These are phyloP conservation scores for Annona cherimola DNA, from an alignment of 164 flowering plant genomes.

Conservation along the genomic window DNA sequence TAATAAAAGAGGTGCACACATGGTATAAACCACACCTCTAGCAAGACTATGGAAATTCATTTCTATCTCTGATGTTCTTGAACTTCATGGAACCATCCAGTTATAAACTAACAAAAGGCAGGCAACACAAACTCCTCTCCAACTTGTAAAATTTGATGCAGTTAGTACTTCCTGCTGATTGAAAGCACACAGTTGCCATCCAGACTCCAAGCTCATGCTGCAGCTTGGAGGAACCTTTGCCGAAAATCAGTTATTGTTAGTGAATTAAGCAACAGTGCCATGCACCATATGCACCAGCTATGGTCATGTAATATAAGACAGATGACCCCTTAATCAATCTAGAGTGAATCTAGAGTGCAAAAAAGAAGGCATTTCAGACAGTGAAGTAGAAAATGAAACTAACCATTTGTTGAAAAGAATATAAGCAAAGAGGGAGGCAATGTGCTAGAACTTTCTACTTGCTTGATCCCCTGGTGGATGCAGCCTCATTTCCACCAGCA, in stretches of 20 bases:
- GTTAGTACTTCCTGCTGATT: slow-evolving; percentile 10
- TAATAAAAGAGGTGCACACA: slow-evolving; percentile 9
- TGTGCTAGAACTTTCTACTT: neutral
- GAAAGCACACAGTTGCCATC: neutral
- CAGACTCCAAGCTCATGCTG: neutral
- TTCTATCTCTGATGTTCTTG: neutral
- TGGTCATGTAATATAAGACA: slow-evolving; percentile 3
- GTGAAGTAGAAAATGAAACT: neutral
- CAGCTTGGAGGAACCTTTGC: slow-evolving; percentile 2
- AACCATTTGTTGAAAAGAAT: neutral
- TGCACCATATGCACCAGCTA: neutral
- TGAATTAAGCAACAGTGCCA: slow-evolving; percentile 3
- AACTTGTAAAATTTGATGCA: slow-evolving; percentile 8
- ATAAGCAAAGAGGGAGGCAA: neutral
- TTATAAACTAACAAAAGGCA: slow-evolving; percentile 2
- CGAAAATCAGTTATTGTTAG: neutral
- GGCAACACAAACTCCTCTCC: slow-evolving; percentile 1
- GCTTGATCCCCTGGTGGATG: neutral
- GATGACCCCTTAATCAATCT: neutral
- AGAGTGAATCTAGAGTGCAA: neutral
- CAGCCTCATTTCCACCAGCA: neutral
- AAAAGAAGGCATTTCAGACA: neutral
- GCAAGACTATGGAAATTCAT: neutral
- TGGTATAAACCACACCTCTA: neutral
- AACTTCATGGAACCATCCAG: slow-evolving; percentile 4